Conservation (phyloP, 768 basidiomycete species). For the Panellus pusillus region DNA sequence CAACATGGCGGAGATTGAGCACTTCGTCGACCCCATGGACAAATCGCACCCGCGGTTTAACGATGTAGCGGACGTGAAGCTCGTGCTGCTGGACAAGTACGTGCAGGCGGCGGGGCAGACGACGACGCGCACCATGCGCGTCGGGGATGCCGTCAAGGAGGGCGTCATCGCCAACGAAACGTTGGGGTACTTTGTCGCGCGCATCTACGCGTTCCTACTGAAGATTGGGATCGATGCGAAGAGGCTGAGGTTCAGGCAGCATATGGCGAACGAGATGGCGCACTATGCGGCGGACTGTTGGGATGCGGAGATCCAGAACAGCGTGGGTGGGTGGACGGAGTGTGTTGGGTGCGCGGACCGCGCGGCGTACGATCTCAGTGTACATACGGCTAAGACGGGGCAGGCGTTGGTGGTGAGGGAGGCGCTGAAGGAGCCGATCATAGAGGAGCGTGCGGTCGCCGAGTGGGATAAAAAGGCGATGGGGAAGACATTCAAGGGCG, state of each 20-base stretch:
- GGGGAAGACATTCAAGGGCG: slow-evolving; percentile 87
- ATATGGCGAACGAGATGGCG: slow-evolving; percentile 99
- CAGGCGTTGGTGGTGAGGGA: slow-evolving; percentile 84
- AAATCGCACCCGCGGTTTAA: slow-evolving; percentile 85
- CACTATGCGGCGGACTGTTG: slow-evolving; percentile 99
- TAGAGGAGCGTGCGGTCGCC: slow-evolving; percentile 76
- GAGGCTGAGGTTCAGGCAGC: slow-evolving; percentile 91
- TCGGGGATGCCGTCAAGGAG: slow-evolving; percentile 86
- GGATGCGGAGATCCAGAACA: slow-evolving; percentile 97
- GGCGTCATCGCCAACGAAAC: slow-evolving; percentile 96
- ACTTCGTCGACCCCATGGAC: slow-evolving; percentile 93
- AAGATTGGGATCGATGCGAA: slow-evolving; percentile 87
- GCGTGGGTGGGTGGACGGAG: slow-evolving; percentile 86
- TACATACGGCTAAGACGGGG: slow-evolving; percentile 84
- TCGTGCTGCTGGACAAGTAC: slow-evolving; percentile 78
- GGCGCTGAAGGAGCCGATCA: slow-evolving; percentile 80
- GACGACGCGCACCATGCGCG: slow-evolving; percentile 59
- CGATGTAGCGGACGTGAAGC: slow-evolving; percentile 73
- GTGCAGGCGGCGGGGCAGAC: slow-evolving; percentile 79
- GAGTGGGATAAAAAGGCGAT: slow-evolving; percentile 86
- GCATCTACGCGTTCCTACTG: slow-evolving; percentile 85
- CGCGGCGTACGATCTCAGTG: slow-evolving; percentile 92
- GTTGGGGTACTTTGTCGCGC: slow-evolving; percentile 93
- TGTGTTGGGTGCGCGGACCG: slow-evolving; percentile 99
- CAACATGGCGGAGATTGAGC: slow-evolving; percentile 99